A percentile compares a stretch with the other conserved stretches of the same genome.
Evolutionary conservation across 78 protist species (phyloP).

Genomic region (Dictyostelium brefeldianum): DNA sequence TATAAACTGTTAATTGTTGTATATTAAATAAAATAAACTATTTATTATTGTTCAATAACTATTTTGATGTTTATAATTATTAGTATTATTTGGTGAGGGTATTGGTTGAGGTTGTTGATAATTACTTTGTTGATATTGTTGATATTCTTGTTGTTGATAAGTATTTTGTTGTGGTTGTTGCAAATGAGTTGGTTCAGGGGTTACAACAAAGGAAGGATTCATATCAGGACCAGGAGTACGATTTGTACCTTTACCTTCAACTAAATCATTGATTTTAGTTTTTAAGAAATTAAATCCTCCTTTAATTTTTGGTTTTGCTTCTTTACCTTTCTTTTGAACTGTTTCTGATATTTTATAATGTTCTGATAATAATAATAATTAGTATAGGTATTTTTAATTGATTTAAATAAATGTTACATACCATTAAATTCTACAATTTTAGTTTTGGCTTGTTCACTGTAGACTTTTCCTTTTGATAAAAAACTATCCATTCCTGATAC

Average conservation of each 20-base stretch:
- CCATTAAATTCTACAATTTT: not conserved
- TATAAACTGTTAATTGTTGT: no score
- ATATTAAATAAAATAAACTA: no score
- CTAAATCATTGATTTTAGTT: conserved; percentile 2
- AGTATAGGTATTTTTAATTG: not conserved
- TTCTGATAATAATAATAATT: not conserved
- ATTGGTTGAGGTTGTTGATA: not conserved
- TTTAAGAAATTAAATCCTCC: conserved; percentile 2
- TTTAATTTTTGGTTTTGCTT: not conserved
- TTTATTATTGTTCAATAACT: not conserved
- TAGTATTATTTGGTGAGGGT: not conserved
- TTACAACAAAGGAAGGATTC: not conserved
- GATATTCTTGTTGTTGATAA: not conserved
- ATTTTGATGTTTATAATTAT: not conserved
- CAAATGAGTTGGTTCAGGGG: no score
- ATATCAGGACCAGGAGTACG: not conserved
- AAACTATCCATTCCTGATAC: not conserved
- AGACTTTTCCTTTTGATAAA: not conserved
- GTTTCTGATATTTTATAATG: not conserved
- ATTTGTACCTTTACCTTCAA: not conserved
- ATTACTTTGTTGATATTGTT: not conserved
- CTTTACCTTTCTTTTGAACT: not conserved
- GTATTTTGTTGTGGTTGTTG: not conserved
- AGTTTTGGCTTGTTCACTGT: not conserved
- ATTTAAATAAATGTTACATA: not conserved